These are phyloP conservation scores for Scutellaria minor DNA, from an alignment of 257 asterid genomes.

Conservation along the genomic window DNA sequence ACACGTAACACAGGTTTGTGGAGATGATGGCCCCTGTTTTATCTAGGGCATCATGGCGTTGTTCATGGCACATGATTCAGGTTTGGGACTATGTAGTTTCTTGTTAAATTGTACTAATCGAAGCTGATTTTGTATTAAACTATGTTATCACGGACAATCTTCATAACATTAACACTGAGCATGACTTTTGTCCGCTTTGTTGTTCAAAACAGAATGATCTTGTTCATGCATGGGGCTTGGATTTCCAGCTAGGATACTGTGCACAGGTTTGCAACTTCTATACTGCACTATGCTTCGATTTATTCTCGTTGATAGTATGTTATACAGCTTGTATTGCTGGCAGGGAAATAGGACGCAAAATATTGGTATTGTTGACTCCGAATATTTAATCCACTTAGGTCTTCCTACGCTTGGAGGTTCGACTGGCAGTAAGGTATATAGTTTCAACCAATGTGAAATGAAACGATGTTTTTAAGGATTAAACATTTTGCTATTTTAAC, in stretches of 20 bases:
- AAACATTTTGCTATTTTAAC: background rate
- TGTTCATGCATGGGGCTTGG: slow-evolving; percentile 78
- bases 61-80: slow-evolving; percentile 83
- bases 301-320: background rate
- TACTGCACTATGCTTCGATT: background rate
- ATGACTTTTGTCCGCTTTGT: background rate
- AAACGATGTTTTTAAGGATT: too few species aligned
- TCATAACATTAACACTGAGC: background rate
- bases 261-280: slow-evolving; percentile 55
- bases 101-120: too few species aligned
- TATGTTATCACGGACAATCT: too few species aligned
- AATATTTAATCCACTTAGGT: slow-evolving; percentile 67
- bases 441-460: background rate
- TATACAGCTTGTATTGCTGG: slow-evolving; percentile 4
- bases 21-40: slow-evolving; percentile 93
- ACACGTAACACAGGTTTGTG: slow-evolving; percentile 53
- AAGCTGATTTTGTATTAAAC: too few species aligned
- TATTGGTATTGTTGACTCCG: slow-evolving; percentile 73
- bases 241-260: slow-evolving; percentile 77
- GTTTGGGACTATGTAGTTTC: slow-evolving; percentile 35
- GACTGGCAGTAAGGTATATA: slow-evolving; percentile 46
- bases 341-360: slow-evolving; percentile 70
- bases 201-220: slow-evolving; percentile 61
- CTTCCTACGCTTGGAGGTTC: slow-evolving; percentile 79
- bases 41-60: slow-evolving; percentile 75